Evolutionary conservation across 1,284 basidiomycete genomes (phyloP), one percentile per base, ranked within the genome.

Genomic region (Sporisorium scitamineum): DNA sequence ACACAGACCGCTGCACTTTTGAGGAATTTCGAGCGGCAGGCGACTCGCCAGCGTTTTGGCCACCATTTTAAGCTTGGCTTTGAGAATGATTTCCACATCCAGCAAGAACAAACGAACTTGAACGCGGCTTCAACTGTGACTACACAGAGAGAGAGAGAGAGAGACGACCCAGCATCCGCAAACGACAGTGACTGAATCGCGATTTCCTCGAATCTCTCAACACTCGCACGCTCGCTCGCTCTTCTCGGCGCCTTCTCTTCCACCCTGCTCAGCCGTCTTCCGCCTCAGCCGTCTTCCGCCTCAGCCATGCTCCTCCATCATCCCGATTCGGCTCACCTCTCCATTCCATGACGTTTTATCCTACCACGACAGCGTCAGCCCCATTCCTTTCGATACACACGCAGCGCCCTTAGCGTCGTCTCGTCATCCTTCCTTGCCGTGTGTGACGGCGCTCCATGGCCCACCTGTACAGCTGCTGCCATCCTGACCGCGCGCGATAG

Each of bases 231-330:
- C 37, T n/a, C 39, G 18, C 39, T 9, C 39, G 39, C 39, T 42
- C 39, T n/a, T 39, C 37, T 14, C 5, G 5, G 20, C 39, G 39
- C 39, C 10, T 42, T 42, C 54, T 27, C 10, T 47, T 16, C 27
- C 9, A 45, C 27, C 44, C 26, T 20, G 39, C 31, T 34, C 20
- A 26, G 7, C 45, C 5, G 27, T n/a, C n/a, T n/a, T n/a, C n/a
- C n/a, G n/a, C n/a, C 53, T 26, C 53, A 41, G 41, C 22, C 55
- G n/a, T 37, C 32, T 14, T 31, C 9, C 31, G 44, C 34, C 41
- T 57, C 55, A 57, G 39, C 67, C 6, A 69, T 63, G 60, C 39
- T 58, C 60, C 55, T 51, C 32, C 55, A 55, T 41, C 61, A 37
- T 39, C 24, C 31, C n/a, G 18, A 27, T 10, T 18, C 41, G 31